Percentiles rank a stretch among this genome's conserved stretches.
Evolutionary conservation across 495 filamentous ascomycete genomes (phyloP).

Genomic region (Podospora sp.): DNA sequence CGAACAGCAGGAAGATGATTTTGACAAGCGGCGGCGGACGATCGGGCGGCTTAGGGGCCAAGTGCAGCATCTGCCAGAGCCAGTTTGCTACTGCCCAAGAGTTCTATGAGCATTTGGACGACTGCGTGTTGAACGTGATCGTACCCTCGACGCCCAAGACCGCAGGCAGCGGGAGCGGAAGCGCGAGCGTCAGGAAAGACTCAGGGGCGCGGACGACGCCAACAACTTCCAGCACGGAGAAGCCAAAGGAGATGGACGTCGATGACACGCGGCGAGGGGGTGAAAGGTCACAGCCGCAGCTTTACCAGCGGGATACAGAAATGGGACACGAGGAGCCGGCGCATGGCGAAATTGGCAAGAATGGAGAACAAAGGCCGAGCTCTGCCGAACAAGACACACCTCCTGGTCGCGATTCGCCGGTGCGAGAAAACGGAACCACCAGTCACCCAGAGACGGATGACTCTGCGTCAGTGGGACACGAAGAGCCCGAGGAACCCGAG

Average conservation of each 20-base stretch:
- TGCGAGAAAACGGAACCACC: neutral
- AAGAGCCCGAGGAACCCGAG: neutral
- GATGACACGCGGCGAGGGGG: constrained; percentile 21
- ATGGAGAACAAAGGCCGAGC: neutral
- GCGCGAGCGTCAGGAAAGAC: constrained; percentile 30
- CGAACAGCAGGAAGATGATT: constrained; percentile 80
- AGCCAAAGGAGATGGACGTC: constrained; percentile 32
- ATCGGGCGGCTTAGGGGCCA: constrained; percentile 69
- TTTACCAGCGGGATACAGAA: constrained; percentile 16
- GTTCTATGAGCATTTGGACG: constrained; percentile 98
- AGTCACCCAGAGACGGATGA: neutral
- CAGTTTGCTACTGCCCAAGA: constrained; percentile 93
- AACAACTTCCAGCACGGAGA: constrained; percentile 35
- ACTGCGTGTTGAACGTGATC: constrained; percentile 95
- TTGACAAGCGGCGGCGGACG: constrained; percentile 29
- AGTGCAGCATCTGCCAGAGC: constrained; percentile 91
- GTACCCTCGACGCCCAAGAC: constrained; percentile 77
- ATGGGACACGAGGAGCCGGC: constrained; percentile 12
- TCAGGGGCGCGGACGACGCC: constrained; percentile 33
- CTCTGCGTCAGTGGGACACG: neutral
- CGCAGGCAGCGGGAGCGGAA: constrained; percentile 30
- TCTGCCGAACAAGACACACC: neutral
- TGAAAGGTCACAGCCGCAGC: constrained; percentile 10
- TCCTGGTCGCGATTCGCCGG: neutral
- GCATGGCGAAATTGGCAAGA: constrained; percentile 2